Evolutionary conservation across 192 early-diverging fungal genomes (phyloP).

Genomic region (Umbelopsis vinacea): DNA sequence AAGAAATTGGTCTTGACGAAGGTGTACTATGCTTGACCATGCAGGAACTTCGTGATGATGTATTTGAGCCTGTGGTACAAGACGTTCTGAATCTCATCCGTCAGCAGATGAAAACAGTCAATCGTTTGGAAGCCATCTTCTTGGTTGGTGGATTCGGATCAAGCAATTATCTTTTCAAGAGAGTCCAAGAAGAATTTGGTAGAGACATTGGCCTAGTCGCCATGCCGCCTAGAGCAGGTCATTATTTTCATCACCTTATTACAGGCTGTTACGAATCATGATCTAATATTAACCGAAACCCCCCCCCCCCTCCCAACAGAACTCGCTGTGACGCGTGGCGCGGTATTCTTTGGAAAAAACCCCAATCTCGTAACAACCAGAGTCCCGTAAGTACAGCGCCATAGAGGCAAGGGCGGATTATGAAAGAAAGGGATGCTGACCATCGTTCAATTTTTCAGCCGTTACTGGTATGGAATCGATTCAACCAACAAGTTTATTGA

Average conservation of each 20-base stretch:
- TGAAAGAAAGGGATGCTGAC: not conserved
- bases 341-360: conserved; percentile 49
- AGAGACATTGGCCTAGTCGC: conserved; percentile 5
- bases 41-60: conserved; percentile 45
- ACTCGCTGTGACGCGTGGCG: conserved; percentile 51
- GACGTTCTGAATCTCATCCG: conserved; percentile 44
- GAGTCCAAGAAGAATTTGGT: conserved; percentile 50
- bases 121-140: conserved; percentile 48
- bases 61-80: conserved; percentile 54
- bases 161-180: conserved; percentile 47
- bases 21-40: conserved; percentile 44
- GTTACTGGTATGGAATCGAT: conserved; percentile 57
- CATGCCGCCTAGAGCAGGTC: conserved; percentile 32
- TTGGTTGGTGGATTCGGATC: conserved; percentile 58
- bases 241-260: not conserved
- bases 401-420: too few relatives aligned
- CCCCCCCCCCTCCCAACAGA: too few relatives aligned
- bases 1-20: conserved; percentile 44
- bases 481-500: conserved; percentile 49
- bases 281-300: not conserved
- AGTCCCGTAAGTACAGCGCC: conserved; percentile 6
- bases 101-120: conserved; percentile 38
- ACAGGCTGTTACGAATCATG: not conserved
- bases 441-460: not conserved
- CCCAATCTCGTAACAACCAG: conserved; percentile 32